Evolutionary conservation across 305 asterid genomes (phyloP).

Genomic region (Fraxinus nigra): DNA sequence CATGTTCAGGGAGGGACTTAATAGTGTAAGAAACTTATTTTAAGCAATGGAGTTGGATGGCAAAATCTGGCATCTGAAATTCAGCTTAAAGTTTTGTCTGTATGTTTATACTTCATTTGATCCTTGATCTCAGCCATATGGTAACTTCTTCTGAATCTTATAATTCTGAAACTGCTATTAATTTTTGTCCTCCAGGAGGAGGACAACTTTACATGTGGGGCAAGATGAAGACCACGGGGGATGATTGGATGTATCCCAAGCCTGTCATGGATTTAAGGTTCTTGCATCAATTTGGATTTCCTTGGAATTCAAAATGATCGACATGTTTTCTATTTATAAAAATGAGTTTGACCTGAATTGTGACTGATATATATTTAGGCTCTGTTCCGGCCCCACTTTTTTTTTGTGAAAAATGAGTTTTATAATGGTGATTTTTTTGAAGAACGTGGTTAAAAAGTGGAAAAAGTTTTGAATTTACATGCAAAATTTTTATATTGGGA

Average conservation of each 20-base stretch:
- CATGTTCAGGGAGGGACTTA: not conserved
- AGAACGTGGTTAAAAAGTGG: not conserved
- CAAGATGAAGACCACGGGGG: conserved; percentile 87
- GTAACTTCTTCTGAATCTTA: conserved; percentile 15
- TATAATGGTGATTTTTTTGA: not conserved
- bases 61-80: not conserved
- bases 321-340: not conserved
- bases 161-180: not conserved
- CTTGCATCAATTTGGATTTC: conserved; percentile 24
- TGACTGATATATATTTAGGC: not conserved
- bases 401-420: not conserved
- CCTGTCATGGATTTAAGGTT: conserved; percentile 97
- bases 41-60: not conserved
- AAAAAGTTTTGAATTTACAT: not conserved
- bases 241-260: conserved; percentile 99
- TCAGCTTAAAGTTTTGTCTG: not conserved
- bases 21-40: not conserved
- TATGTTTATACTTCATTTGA: not conserved
- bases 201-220: conserved; percentile 99
- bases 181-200: conserved; percentile 60
- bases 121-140: not conserved
- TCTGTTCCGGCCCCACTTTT: not conserved
- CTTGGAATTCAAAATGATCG: not conserved
- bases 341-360: not conserved
- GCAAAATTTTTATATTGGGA: not conserved